Base-by-base conservation (phyloP, 179 eudicot genomes). In the Spergularia azorica region DNA sequence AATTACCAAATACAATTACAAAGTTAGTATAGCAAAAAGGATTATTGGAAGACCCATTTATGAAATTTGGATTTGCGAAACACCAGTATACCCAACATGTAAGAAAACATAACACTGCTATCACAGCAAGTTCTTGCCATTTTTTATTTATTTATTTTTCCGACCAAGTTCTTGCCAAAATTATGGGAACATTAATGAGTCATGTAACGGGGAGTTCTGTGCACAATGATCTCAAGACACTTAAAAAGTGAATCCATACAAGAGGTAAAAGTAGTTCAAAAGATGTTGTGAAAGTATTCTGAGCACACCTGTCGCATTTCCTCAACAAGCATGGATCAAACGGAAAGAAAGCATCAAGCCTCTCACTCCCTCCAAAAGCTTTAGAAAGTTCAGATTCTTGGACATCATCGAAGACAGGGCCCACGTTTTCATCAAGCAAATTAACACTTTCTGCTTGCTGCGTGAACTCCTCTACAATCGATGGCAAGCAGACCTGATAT, bases 291-390 rank as follows among this genome's bases (percentile, higher is more conserved):
- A 50, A 36, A 5, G 11, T 39, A 62, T 10, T 39, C 8, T 36
- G 8, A 38, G 63, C 62, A 77, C 17, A 95, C 99, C 99, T 84
- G 84, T 95, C 97, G 65, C 92, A 84, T 80, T 86, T 95, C 78
- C 71, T 83, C 78, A 95, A 80, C 64, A 93, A 69, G 80, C 92
- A 93, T 4, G 99, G 99, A 75, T 95, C 95, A 78, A 95, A 95
- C 3, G 99, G 99, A 78, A 95, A 95, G 84, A 95, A 95, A 89
- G 88, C 86, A 83, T 95, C 99, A 63, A 93, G 93, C 79, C 97
- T 86, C 76, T 93, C 92, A 10, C 54, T 72, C 54, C 97, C 99
- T 63, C 99, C 97, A 90, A 87, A 95, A 55, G 94, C 90, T 76
- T 62, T 84, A 8, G 97, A 95, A 81, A 82, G 79, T 81, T 95